Percentiles rank a stretch among this genome's conserved stretches.
These are phyloP conservation scores for Diplodia intermedia DNA, from an alignment of 2,329 filamentous ascomycete genomes.

Conservation along the genomic window DNA sequence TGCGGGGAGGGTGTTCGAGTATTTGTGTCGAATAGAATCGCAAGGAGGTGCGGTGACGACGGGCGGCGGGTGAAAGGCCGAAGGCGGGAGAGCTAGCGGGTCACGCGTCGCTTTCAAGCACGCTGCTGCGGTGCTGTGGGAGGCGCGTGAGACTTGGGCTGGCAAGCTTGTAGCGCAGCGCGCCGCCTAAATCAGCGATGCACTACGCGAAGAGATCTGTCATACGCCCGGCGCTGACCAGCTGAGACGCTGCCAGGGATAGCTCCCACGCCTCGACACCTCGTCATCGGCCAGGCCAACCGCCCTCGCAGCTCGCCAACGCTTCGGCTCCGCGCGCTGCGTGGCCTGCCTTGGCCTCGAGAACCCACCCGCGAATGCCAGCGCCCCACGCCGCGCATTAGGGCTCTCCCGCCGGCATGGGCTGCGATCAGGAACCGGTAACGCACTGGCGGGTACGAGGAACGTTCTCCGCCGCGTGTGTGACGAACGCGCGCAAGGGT, in stretches of 20 bases:
- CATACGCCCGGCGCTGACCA: slow-evolving; percentile 29
- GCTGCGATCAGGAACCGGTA: slow-evolving; percentile 27
- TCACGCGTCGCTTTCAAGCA: slow-evolving; percentile 21
- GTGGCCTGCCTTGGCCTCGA: not conserved
- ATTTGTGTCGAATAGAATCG: slow-evolving; percentile 28
- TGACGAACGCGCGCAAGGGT: slow-evolving; percentile 1
- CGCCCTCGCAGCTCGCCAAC: not conserved
- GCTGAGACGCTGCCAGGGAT: slow-evolving; percentile 28
- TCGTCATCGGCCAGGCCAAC: slow-evolving; percentile 4
- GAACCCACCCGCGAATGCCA: not conserved
- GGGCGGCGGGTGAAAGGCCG: slow-evolving; percentile 21
- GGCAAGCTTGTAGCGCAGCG: slow-evolving; percentile 5
- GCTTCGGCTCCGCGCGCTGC: not conserved
- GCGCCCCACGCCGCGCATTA: slow-evolving; percentile 7
- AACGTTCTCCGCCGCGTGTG: not conserved
- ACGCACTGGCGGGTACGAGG: slow-evolving; percentile 1
- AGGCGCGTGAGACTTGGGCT: slow-evolving; percentile 14
- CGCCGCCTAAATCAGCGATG: slow-evolving; percentile 24
- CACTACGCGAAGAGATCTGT: slow-evolving; percentile 28
- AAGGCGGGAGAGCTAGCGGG: slow-evolving; percentile 12
- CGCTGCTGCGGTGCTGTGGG: not conserved
- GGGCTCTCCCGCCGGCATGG: slow-evolving; percentile 10
- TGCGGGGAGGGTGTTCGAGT: slow-evolving; percentile 28
- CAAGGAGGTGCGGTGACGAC: slow-evolving; percentile 24
- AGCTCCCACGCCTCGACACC: not conserved